phyloP scores from a whole-genome alignment of 257 asterid species.

The Solanum raphanifolium region DNA sequence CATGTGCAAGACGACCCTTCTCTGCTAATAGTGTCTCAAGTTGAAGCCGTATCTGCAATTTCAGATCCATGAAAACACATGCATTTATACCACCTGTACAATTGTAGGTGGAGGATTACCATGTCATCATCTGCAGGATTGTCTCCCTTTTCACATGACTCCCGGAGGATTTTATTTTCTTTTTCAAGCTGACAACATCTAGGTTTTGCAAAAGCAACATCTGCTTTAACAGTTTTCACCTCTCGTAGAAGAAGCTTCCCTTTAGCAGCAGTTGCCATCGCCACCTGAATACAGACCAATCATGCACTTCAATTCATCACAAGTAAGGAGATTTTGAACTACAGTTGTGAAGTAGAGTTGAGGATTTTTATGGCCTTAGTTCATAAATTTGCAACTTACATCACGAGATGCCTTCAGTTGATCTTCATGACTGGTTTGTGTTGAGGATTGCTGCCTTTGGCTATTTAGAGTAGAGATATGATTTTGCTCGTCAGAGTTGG shows the following conservation, averaged over 20 bases:
- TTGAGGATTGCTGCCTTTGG: slow-evolving; percentile 4
- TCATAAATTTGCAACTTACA: slow-evolving; percentile 63
- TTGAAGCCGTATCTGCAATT: slow-evolving; percentile 59
- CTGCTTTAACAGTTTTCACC: slow-evolving; percentile 80
- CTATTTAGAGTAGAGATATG: slow-evolving; percentile 6
- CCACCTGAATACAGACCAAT: slow-evolving; percentile 43
- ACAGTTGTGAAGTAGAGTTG: not conserved
- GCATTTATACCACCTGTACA: not conserved
- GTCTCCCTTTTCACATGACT: slow-evolving; percentile 64
- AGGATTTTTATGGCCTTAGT: not conserved
- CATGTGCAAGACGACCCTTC: too few species aligned
- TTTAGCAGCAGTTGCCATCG: slow-evolving; percentile 96
- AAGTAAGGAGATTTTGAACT: not conserved
- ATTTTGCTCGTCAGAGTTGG: slow-evolving; percentile 20
- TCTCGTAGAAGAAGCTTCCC: slow-evolving; percentile 85
- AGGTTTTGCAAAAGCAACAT: slow-evolving; percentile 66
- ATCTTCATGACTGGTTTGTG: slow-evolving; percentile 57
- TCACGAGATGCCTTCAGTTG: slow-evolving; percentile 95
- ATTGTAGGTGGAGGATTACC: slow-evolving; percentile 22
- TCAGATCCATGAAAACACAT: not conserved
- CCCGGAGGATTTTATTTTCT: slow-evolving; percentile 74
- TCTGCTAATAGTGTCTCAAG: slow-evolving; percentile 80
- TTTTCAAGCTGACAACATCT: slow-evolving; percentile 87
- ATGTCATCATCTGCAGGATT: slow-evolving; percentile 84
- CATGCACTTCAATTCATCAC: slow-evolving; percentile 13